Evolutionary conservation across 73 alveolate species (phyloP).

Genomic region (Tetrahymena thermophila): DNA sequence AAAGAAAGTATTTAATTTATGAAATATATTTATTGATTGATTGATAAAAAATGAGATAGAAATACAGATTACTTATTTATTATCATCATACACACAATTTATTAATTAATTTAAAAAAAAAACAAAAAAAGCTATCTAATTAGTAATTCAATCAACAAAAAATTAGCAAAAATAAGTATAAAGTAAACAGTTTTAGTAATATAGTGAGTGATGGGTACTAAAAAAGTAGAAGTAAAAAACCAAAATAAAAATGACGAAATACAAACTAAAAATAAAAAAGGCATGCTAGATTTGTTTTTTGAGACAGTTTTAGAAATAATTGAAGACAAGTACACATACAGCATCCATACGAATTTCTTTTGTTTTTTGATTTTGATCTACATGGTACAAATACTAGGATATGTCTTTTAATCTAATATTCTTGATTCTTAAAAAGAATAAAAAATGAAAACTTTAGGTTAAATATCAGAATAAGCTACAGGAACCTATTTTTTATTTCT

Average conservation of each 20-base stretch:
- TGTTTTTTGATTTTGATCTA: not conserved
- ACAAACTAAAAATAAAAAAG: not conserved
- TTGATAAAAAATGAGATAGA: no score
- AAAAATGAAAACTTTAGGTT: not conserved
- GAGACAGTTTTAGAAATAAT: not conserved
- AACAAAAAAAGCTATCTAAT: no score
- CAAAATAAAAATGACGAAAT: not conserved
- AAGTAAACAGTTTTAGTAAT: not conserved
- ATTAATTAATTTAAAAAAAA: no score
- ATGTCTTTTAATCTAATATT: not conserved
- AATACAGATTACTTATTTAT: no score
- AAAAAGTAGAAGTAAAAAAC: not conserved
- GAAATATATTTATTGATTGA: no score
- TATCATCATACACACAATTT: no score
- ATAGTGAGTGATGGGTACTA: not conserved
- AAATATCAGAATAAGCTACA: not conserved
- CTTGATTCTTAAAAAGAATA: not conserved
- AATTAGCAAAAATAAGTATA: no score
- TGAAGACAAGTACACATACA: not conserved
- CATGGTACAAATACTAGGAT: not conserved
- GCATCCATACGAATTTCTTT: not conserved
- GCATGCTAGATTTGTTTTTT: not conserved
- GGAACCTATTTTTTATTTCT: not conserved
- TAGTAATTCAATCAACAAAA: not conserved
- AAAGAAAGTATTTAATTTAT: no score